Evolutionary conservation across 75 land plant species (phyloP), one percentile per base, ranked within the genome.

Genomic region (Pinus albicaulis): DNA sequence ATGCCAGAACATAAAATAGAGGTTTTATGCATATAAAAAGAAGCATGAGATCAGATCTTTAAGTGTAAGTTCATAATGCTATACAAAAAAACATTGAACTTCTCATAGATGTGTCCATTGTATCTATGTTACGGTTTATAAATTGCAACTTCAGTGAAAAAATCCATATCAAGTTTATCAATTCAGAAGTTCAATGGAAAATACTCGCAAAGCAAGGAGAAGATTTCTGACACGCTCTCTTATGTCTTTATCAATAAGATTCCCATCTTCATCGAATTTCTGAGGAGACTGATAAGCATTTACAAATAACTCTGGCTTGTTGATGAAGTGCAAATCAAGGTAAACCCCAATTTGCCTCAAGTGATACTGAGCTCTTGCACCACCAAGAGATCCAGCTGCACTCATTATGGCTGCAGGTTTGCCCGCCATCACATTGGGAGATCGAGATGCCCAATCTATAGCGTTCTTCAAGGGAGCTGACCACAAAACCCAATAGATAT

Each of bases 291-390:
- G 78, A 75, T 83, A 87, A 7, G 88, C 89, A 12, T 74, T 57
- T 23, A 91, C 76, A 78, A 84, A 84, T 19, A 91, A 66, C 75
- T 89, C 93, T 0, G 93, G 96, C 72, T 91, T 93, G 76, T 93
- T 93, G 26, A 93, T 84, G 83, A 93, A 93, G 70, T 93, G 96
- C 26, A 93, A 87, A 57, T 93, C 93, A 38, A 93, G 78, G 70
- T 62, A 89, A 62, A 91, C 96, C 3, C 93, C 96, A 31, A 88
- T 83, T 55, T 91, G 93, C 72, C 93, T 86, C 20, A 93, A 87
- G 71, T 93, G 93, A 64, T 87, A 91, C 38, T 91, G 93, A 15
- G 83, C 65, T 74, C 91, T 58, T 5, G 79, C 88, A 19, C 96
- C 96, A 3, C 90, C 91, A 72, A 82, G 77, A 5, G 72, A 61